Conservation (phyloP, 148 eudicot genomes). For the Cornus kousa region DNA sequence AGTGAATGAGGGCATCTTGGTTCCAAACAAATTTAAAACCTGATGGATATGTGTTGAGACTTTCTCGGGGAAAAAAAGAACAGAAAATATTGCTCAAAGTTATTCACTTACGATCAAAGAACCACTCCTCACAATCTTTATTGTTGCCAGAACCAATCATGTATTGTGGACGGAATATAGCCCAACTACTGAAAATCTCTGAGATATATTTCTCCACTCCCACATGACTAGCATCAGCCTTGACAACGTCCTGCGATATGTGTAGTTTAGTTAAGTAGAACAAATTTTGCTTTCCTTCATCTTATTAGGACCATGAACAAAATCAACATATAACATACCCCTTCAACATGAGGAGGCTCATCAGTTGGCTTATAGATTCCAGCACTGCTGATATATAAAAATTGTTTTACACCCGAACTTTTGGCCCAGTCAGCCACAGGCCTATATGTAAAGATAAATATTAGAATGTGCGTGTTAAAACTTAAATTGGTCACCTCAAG, state of each 20-base stretch:
- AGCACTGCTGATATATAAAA: constrained; percentile 89
- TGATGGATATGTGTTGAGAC: background rate
- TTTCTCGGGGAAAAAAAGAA: background rate
- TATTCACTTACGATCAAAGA: constrained; percentile 75
- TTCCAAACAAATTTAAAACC: background rate
- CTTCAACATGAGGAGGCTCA: constrained; percentile 97
- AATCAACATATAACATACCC: constrained; percentile 38
- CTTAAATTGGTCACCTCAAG: background rate
- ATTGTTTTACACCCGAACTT: constrained; percentile 67
- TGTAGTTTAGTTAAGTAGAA: background rate
- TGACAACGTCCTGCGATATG: constrained; percentile 64
- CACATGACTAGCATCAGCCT: constrained; percentile 81
- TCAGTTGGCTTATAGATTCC: constrained; percentile 91
- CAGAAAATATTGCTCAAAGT: background rate
- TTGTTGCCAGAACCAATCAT: constrained; percentile 97
- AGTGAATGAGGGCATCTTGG: too few relatives aligned
- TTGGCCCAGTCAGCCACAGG: constrained; percentile 98
- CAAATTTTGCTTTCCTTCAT: background rate
- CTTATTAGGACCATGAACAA: too few relatives aligned
- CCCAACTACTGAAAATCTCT: constrained; percentile 61
- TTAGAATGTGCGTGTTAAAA: background rate
- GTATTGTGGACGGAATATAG: constrained; percentile 85
- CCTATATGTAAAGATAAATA: constrained; percentile 32
- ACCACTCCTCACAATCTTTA: constrained; percentile 99
- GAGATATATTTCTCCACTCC: constrained; percentile 77